Evolutionary conservation across 169 alveolate genomes (phyloP).

Genomic region (Plasmodium chabaudi): DNA sequence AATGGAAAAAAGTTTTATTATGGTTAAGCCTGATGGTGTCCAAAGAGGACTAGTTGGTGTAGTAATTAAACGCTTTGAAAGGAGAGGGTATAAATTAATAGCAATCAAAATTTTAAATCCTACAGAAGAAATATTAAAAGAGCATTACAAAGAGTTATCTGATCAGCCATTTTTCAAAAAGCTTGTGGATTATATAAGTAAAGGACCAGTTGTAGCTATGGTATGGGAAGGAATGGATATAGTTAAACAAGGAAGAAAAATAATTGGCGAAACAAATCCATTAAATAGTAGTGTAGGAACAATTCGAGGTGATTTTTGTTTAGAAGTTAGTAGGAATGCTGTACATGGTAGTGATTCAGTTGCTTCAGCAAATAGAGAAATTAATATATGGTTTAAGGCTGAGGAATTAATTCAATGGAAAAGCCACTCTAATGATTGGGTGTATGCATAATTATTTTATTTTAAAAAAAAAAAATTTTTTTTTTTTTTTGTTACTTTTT

Average conservation of each 20-base stretch:
- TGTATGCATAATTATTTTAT: conserved; percentile 22
- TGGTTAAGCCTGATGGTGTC: conserved; percentile 99
- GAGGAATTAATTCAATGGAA: conserved; percentile 92
- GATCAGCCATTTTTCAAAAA: conserved; percentile 95
- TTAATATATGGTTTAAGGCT: conserved; percentile 95
- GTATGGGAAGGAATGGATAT: conserved; percentile 98
- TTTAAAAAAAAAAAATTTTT: neutral
- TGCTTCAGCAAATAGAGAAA: conserved; percentile 95
- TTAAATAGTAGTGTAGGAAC: conserved; percentile 83
- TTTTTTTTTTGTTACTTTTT: neutral
- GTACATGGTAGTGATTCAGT: conserved; percentile 96
- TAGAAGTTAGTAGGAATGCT: conserved; percentile 95
- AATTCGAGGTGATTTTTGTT: conserved; percentile 96
- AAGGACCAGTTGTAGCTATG: conserved; percentile 98
- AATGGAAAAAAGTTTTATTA: conserved; percentile 94
- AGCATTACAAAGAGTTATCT: conserved; percentile 96
- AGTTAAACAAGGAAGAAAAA: conserved; percentile 94
- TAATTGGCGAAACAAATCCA: conserved; percentile 97
- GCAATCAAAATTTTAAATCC: conserved; percentile 94
- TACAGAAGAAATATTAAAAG: conserved; percentile 89
- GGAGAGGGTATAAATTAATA: conserved; percentile 95
- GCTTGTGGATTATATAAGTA: conserved; percentile 91
- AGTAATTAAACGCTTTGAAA: conserved; percentile 94
- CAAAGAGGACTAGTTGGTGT: conserved; percentile 97
- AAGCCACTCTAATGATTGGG: conserved; percentile 55